phyloP scores from a whole-genome alignment of 2,329 filamentous ascomycete species.

The Xylariaceae sp. region DNA sequence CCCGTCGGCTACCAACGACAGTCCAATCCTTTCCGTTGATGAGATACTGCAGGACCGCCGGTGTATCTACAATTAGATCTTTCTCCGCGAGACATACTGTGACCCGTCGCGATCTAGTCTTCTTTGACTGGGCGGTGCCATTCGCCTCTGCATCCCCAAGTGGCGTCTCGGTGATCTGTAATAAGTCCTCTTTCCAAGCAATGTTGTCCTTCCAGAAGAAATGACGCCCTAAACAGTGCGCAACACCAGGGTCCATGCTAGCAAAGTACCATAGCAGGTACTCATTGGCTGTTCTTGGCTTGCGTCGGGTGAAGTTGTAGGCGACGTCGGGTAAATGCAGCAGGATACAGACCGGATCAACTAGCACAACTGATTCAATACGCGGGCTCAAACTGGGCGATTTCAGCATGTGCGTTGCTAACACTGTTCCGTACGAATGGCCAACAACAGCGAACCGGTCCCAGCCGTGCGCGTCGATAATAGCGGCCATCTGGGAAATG shows the following conservation, averaged over 20 bases:
- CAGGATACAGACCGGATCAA: slow-evolving; percentile 61
- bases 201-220: slow-evolving; percentile 71
- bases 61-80: slow-evolving; percentile 61
- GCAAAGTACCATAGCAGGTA: slow-evolving; percentile 68
- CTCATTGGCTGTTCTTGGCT: slow-evolving; percentile 56
- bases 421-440: slow-evolving; percentile 60
- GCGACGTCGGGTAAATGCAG: slow-evolving; percentile 65
- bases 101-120: slow-evolving; percentile 32
- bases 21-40: slow-evolving; percentile 34
- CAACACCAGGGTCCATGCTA: slow-evolving; percentile 60
- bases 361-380: slow-evolving; percentile 43
- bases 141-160: slow-evolving; percentile 10
- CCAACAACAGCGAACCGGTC: slow-evolving; percentile 54
- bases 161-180: slow-evolving; percentile 25
- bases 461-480: slow-evolving; percentile 55
- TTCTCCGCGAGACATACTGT: slow-evolving; percentile 54
- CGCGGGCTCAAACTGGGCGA: slow-evolving; percentile 44
- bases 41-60: slow-evolving; percentile 54
- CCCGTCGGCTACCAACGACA: slow-evolving; percentile 7
- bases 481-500: slow-evolving; percentile 48
- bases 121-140: slow-evolving; percentile 7
- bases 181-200: slow-evolving; percentile 62
- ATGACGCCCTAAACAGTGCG: slow-evolving; percentile 57
- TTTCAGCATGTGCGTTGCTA: slow-evolving; percentile 57
- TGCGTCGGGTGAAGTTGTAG: slow-evolving; percentile 61